Base-by-base conservation (phyloP, 768 basidiomycete species). In the Trametes punicea region DNA sequence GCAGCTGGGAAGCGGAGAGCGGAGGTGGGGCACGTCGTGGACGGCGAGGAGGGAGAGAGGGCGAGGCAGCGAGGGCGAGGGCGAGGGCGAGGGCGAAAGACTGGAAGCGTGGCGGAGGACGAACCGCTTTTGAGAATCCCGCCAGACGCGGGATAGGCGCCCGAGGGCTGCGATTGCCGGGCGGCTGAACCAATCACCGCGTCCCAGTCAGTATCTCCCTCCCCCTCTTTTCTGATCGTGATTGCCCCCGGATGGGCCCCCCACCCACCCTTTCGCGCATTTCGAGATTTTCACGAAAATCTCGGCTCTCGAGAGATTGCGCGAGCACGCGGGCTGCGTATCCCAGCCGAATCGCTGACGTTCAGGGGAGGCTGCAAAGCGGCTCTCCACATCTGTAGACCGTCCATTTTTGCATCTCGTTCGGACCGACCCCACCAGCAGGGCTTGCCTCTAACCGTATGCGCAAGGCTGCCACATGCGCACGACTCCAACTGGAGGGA, bases 1-100 rank as follows among this genome's bases (percentile, higher is more conserved):
- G 64, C 62, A 65, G 64, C 62, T 65, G 64, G 64, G 52, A 44
- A 11, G 38, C 46, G 55, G 36, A 8, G 46, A 29, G 29, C 38
- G 41, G 29, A 34, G 36, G 33, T 27, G 33, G 23, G 56, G 44
- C 36, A 40, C 23, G 27, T 26, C 26, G 38, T n/a, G 18, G 57
- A 15, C 25, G 47, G 42, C 15, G 31, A 34, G 55, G 34, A 33
- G 42, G 46, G 30, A 39, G 55, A 21, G 33, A 41, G 42, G 47
- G 44, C 36, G 39, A 31, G 38, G 49, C 11, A 39, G 21, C 41
- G 53, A 40, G 40, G 45, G 20, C 29, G 54, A 45, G 47, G 53
- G n/a, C 34, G 53, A 49, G 30, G 57, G 36, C 31, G 9, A 31
- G 29, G 20, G 48, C 38, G 44, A 26, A 51, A 25, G 56, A 33